Conservation (phyloP, 2,329 filamentous ascomycete species). For the Chaetoscypha palmicola region DNA sequence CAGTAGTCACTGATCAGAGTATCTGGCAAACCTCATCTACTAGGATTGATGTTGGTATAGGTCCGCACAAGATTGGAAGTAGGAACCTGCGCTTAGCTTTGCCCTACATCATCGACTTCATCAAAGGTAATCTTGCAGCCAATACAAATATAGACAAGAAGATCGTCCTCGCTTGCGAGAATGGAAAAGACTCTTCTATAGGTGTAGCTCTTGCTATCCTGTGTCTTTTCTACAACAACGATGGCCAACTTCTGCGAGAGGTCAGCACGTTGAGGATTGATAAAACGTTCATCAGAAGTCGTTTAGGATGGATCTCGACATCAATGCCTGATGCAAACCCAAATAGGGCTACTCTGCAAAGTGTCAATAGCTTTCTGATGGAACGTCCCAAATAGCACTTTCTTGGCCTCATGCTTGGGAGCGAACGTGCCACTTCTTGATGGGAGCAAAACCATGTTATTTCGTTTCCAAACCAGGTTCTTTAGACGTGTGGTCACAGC, state of each 20-base stretch:
- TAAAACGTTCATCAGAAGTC: conserved; percentile 70
- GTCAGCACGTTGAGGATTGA: conserved; percentile 39
- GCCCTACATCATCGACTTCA: conserved; percentile 31
- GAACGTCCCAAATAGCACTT: conserved; percentile 24
- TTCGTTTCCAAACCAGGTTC: too few species aligned
- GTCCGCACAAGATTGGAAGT: conserved; percentile 69
- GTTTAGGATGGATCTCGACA: conserved; percentile 76
- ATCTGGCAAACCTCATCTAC: conserved; percentile 33
- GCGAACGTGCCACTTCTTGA: too few species aligned
- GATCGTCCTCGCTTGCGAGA: conserved; percentile 62
- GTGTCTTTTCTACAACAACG: conserved; percentile 64
- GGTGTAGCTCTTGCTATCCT: conserved; percentile 69
- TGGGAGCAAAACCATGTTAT: too few species aligned
- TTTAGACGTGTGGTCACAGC: too few species aligned
- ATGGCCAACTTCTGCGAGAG: conserved; percentile 39
- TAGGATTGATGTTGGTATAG: conserved; percentile 53
- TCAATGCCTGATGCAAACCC: conserved; percentile 75
- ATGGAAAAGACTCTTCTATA: conserved; percentile 72
- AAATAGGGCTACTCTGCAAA: conserved; percentile 77
- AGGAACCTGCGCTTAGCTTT: conserved; percentile 73
- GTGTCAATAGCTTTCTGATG: conserved; percentile 87
- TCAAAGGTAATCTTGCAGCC: conserved; percentile 17
- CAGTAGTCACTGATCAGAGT: conserved; percentile 39
- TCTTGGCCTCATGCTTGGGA: too few species aligned
- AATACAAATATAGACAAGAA: conserved; percentile 6